Evolutionary conservation across 768 basidiomycete genomes (phyloP).

Genomic region (Pluteus cervinus): DNA sequence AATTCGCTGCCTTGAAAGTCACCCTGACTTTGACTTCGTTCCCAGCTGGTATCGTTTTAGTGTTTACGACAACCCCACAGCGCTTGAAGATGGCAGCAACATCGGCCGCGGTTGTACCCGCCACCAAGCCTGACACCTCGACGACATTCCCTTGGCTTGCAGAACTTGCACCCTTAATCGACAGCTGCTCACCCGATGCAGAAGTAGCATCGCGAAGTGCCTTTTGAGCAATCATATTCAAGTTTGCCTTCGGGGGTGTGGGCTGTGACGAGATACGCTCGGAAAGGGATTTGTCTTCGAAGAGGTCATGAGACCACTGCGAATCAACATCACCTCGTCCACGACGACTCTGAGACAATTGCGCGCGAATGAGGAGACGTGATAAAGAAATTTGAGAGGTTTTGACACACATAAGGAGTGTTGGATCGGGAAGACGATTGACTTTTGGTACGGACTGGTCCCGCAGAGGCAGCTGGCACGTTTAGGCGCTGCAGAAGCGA

Average conservation of each 20-base stretch:
- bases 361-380: conserved; percentile 12
- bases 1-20: conserved; percentile 58
- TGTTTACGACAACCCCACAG: conserved; percentile 59
- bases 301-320: conserved; percentile 71
- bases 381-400: conserved; percentile 14
- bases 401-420: conserved; percentile 53
- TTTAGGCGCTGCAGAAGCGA: conserved; percentile 59
- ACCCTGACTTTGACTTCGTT: conserved; percentile 46
- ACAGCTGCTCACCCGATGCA: conserved; percentile 29
- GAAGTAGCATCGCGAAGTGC: conserved; percentile 59
- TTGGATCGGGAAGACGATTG: conserved; percentile 28
- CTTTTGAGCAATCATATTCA: conserved; percentile 47
- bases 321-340: conserved; percentile 57
- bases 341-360: conserved; percentile 36
- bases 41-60: conserved; percentile 28
- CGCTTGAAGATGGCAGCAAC: conserved; percentile 83
- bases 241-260: conserved; percentile 42
- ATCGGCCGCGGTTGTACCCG: conserved; percentile 77
- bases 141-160: conserved; percentile 56
- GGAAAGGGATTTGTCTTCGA: conserved; percentile 53
- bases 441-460: conserved; percentile 41
- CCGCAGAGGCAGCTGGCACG: conserved; percentile 30
- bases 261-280: conserved; percentile 46
- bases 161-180: conserved; percentile 64
- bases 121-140: conserved; percentile 66